Conservation (phyloP, 257 asterid species). For the Gentiana dahurica region DNA sequence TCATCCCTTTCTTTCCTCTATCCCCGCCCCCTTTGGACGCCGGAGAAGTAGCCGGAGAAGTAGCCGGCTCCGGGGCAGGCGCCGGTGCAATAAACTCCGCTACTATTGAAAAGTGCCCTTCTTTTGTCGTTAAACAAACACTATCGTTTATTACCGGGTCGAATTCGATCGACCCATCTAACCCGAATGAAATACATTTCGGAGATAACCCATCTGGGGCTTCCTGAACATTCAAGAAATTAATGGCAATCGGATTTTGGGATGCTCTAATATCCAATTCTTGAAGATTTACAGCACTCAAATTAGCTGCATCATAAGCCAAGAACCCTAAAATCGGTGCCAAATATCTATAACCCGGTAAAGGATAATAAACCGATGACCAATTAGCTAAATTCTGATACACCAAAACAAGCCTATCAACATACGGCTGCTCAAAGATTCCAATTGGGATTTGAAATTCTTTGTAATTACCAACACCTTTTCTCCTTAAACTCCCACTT, state of each 20-base stretch:
- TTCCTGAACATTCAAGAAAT: conserved; percentile 20
- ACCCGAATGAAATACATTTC: conserved; percentile 47
- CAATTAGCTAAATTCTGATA: conserved; percentile 68
- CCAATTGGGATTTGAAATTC: conserved; percentile 68
- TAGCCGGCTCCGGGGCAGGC: conserved; percentile 24
- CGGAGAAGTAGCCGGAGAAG: conserved; percentile 27
- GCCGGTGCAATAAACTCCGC: conserved; percentile 17
- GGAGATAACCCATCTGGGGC: conserved; percentile 21
- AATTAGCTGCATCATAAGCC: conserved; percentile 65
- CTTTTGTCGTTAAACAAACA: conserved; percentile 42
- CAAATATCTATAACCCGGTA: conserved; percentile 59
- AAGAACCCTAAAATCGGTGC: conserved; percentile 69
- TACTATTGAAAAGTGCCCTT: conserved; percentile 70
- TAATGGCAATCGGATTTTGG: conserved; percentile 34
- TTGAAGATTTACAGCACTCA: conserved; percentile 41
- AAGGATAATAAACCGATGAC: conserved; percentile 51
- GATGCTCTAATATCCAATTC: conserved; percentile 55
- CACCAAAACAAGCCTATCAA: conserved; percentile 65
- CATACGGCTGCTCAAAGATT: conserved; percentile 65
- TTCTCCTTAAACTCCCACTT: conserved; percentile 87
- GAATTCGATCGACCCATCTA: conserved; percentile 62
- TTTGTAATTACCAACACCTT: conserved; percentile 38
- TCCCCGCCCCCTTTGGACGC: neutral
- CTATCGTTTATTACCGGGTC: conserved; percentile 37
- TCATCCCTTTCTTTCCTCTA: conserved; percentile 8